Evolutionary conservation across 2,329 filamentous ascomycete species (phyloP), one percentile per base, ranked within the genome.

Genomic region (Fusarium palustre): DNA sequence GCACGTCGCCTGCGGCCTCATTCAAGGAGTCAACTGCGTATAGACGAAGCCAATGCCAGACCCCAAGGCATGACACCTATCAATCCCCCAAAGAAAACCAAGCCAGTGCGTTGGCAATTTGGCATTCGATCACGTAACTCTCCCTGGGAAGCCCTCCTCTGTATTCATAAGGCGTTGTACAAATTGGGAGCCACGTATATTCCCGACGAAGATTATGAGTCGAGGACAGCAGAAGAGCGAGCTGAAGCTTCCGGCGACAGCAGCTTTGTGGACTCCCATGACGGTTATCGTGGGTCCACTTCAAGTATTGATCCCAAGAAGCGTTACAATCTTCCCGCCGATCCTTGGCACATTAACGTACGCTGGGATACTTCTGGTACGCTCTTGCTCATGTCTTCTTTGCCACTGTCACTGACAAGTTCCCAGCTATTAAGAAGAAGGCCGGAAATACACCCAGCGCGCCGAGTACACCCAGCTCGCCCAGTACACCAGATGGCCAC

Each of bases 51-150:
- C 59, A 87, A 76, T 76, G 87, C 81, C 68, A 84, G 87, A 38
- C 88, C 88, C 5, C 86, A 89, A 59, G 84, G 85, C 22, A 85
- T 91, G 82, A 91, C 88, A 4, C 88, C 88, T 1, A 86, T 90
- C 48, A 81, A 84, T 53, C 88, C 89, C 4, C 79, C 84, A 5
- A 93, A 92, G 82, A 94, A 92, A 78, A 81, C 85, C 7, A 94
- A 92, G 76, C 92, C 92, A 2, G 92, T 94, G 18, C 93, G 95
- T 70, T 99, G 96, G 96, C 96, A 99, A 78, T 99, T 99, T 77
- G 96, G 96, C 59, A 99, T 99, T 66, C 89, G 96, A 38, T 97
- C 93, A 46, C 90, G 96, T 49, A 99, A 98, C 76, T 92, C 93
- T 58, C 96, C 96, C 1, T 93, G 94, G 74, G 96, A 99, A 79